Conservation (phyloP, 2,329 filamentous ascomycete genomes). For the Pyricularia sp. region DNA sequence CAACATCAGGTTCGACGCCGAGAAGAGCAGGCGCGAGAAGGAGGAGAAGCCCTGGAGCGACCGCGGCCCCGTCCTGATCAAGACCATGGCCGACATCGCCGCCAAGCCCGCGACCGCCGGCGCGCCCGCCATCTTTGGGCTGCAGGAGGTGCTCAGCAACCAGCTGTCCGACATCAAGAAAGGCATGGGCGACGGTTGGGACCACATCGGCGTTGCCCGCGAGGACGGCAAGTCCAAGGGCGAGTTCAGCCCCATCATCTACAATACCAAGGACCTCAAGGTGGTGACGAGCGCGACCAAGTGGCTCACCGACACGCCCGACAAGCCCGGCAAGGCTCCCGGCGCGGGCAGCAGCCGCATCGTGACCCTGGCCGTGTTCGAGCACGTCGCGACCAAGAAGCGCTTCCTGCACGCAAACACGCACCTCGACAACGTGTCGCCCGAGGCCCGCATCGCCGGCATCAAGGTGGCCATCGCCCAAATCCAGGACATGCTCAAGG, state of each 20-base stretch:
- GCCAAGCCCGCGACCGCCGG: conserved; percentile 16
- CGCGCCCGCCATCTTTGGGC: conserved; percentile 30
- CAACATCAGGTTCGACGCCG: conserved; percentile 3
- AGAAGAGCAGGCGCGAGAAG: conserved; percentile 51
- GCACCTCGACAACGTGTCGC: conserved; percentile 42
- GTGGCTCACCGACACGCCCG: conserved; percentile 54
- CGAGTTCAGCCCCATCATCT: conserved; percentile 53
- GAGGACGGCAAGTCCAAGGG: conserved; percentile 41
- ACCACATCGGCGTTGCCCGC: conserved; percentile 32
- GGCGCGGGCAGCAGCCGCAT: conserved; percentile 32
- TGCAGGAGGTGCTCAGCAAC: conserved; percentile 38
- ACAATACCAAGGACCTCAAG: conserved; percentile 39
- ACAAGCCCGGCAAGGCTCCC: conserved; percentile 50
- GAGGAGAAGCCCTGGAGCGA: neutral
- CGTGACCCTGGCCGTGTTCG: conserved; percentile 35
- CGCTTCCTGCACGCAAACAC: conserved; percentile 37
- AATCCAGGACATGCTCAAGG: conserved; percentile 12
- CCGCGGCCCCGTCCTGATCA: neutral
- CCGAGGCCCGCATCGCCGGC: conserved; percentile 29
- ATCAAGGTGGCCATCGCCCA: conserved; percentile 33
- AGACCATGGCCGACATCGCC: neutral
- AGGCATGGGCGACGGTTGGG: conserved; percentile 29
- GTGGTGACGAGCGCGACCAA: conserved; percentile 42
- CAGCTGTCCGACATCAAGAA: conserved; percentile 33
- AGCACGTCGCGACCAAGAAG: conserved; percentile 25